Evolutionary conservation across 106 monocot genomes (phyloP).

Genomic region (Allium sativum): DNA sequence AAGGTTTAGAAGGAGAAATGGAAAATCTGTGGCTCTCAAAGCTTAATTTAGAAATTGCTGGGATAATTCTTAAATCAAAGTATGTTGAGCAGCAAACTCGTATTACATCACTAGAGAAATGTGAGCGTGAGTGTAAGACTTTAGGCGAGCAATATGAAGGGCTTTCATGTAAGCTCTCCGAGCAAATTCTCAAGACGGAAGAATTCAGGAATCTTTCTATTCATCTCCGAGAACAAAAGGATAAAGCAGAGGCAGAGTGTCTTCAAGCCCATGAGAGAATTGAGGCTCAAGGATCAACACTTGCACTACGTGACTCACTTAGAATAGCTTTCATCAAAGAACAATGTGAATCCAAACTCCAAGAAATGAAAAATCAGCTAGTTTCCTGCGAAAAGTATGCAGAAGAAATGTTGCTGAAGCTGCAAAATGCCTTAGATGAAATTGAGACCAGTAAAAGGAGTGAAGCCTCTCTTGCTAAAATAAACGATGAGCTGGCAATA

Average conservation of each 20-base stretch:
- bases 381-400: constrained; percentile 60
- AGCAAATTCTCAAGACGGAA: constrained; percentile 85
- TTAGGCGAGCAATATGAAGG: constrained; percentile 52
- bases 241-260: constrained; percentile 68
- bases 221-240: constrained; percentile 81
- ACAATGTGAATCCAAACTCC: constrained; percentile 73
- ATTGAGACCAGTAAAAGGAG: constrained; percentile 61
- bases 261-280: constrained; percentile 48
- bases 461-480: constrained; percentile 64
- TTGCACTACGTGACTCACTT: constrained; percentile 53
- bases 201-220: constrained; percentile 85
- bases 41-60: constrained; percentile 42
- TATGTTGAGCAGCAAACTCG: constrained; percentile 44
- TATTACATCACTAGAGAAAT: constrained; percentile 31
- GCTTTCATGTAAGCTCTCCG: constrained; percentile 57
- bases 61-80: constrained; percentile 49
- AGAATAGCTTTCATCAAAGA: constrained; percentile 95
- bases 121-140: constrained; percentile 24
- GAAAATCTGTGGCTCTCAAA: constrained; percentile 36
- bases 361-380: constrained; percentile 72
- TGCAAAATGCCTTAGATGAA: constrained; percentile 91
- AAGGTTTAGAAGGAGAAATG: constrained; percentile 51
- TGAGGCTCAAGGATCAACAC: constrained; percentile 37
- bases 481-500: constrained; percentile 60
- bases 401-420: constrained; percentile 85